Evolutionary conservation across 371 early-diverging fungal genomes (phyloP), one percentile per base, ranked within the genome.

Genomic region (Mortierella sp.): DNA sequence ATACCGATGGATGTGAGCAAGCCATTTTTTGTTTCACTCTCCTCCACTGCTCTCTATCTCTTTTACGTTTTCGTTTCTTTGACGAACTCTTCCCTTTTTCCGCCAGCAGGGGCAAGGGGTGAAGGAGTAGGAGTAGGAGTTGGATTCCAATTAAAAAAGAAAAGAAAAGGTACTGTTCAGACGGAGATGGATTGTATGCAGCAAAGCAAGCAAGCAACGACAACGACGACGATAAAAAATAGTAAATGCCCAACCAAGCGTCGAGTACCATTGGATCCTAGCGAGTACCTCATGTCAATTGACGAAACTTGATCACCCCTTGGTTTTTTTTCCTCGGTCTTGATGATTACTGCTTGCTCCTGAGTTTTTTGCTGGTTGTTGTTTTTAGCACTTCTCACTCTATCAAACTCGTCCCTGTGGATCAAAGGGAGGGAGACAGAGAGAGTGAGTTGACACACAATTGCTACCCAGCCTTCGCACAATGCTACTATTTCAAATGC

Each of bases 101-200:
- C 46, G 46, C 71, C 46, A 43, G 38, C 32, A 32, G 48, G 48
- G 48, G 43, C 12, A 71, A 46, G 38, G 32, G 48, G 27, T 27
- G 14, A 35, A 38, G 65, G 38, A 29, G 38, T 44, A 65, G 32
- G 14, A 65, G 27, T 65, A 4, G 38, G 48, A 27, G 46, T n/a
- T 18, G 35, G 21, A 18, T 32, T 35, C 6, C 7, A 18, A 35
- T 21, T 21, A 70, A 63, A 29, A 14, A 11, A 60, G 12, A 32
- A 4, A n/a, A n/a, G 14, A 4, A 1, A 41, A 1, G 0, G 41
- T 3, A 41, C 41, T 41, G 41, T 41, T 41, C 32, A 16, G 10
- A 63, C 63, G 63, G 63, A 63, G 58, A 58, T 58, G 58, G 58
- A 27, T n/a, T 38, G 70, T 70, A 70, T 46, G 32, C 48, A 72